A percentile compares a stretch with the other conserved stretches of the same genome.
Evolutionary conservation across 805 yeast genomes (phyloP).

Genomic region (Starmerella potacharoeniae): DNA sequence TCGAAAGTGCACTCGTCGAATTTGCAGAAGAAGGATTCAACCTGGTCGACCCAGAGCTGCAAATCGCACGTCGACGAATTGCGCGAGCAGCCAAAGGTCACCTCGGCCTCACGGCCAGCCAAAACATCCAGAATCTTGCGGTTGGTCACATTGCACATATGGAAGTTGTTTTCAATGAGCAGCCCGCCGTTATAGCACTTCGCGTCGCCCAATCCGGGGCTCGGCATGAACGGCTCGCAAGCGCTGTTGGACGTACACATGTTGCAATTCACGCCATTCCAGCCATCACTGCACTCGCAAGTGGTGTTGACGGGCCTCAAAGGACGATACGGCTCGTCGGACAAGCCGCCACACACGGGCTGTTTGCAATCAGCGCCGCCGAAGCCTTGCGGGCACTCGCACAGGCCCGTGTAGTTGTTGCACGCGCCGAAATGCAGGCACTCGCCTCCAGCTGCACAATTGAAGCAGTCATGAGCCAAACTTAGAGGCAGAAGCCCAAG

Average conservation of each 20-base stretch:
- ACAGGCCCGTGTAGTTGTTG: conserved; percentile 75
- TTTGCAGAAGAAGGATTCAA: conserved; percentile 85
- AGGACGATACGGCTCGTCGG: conserved; percentile 59
- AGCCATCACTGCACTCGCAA: conserved; percentile 74
- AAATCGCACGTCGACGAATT: conserved; percentile 61
- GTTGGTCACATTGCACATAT: conserved; percentile 89
- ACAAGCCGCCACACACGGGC: conserved; percentile 76
- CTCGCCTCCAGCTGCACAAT: conserved; percentile 78
- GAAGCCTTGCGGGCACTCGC: conserved; percentile 86
- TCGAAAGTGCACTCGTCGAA: conserved; percentile 61
- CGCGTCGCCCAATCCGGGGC: conserved; percentile 64
- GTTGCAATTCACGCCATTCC: conserved; percentile 90
- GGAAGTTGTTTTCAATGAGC: conserved; percentile 67
- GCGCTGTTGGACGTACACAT: conserved; percentile 61
- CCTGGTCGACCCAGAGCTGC: conserved; percentile 91
- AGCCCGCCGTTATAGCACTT: conserved; percentile 83
- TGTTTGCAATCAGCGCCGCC: conserved; percentile 87
- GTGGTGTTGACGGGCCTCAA: conserved; percentile 34
- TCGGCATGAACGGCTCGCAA: conserved; percentile 64
- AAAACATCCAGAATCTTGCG: conserved; percentile 71
- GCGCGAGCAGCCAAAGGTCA: conserved; percentile 77
- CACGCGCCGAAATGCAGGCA: conserved; percentile 88
- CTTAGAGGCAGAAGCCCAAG: neutral
- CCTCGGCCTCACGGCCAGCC: conserved; percentile 76
- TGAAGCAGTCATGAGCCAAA: conserved; percentile 48